Evolutionary conservation across 805 yeast species (phyloP), one percentile per base, ranked within the genome.

Genomic region (Barnettozyma sucrosica): DNA sequence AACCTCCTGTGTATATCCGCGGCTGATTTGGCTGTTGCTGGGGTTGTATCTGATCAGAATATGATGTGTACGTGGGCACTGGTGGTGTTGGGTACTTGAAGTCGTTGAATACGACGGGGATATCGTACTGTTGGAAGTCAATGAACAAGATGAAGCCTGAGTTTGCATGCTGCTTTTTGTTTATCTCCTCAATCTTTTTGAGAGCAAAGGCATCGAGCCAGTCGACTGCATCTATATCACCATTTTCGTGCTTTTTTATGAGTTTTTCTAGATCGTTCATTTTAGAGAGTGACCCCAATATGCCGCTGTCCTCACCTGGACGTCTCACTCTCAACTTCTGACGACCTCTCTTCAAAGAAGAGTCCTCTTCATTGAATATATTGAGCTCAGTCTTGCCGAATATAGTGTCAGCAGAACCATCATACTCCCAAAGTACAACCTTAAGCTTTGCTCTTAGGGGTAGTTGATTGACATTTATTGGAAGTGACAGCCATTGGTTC

Each of bases 141-240:
- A 85, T 62, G 50, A 69, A 70, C 24, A 80, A 52, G 0, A 66
- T 51, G 50, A 68, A 70, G n/a, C 69, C 70, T 0, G 62, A 52
- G 13, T 65, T 61, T 0, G 60, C 54, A 42, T 54, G 55, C 11
- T 51, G 51, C 24, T 54, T 50, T 42, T 56, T 56, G 34, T 53
- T 55, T 9, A 48, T 48, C 43, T 58, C 55, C 23, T 64, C 66
- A 38, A 83, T 71, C 50, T 71, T 69, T 11, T 86, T 70, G 51
- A 81, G 71, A 0, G 84, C 76, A 48, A 85, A 55, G 40, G 77
- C 71, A 58, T 89, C 96, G 9, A 89, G 69, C 97, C 97, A 90
- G 43, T 75, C 79, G 1, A 78, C 64, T 7, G 76, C 64, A 5
- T 75, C 66, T 23, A 79, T 68, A 23, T 85, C 90, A 1, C 89